These are phyloP conservation scores for Suillus clintonianus DNA, from an alignment of 768 basidiomycete genomes.

Conservation along the genomic window DNA sequence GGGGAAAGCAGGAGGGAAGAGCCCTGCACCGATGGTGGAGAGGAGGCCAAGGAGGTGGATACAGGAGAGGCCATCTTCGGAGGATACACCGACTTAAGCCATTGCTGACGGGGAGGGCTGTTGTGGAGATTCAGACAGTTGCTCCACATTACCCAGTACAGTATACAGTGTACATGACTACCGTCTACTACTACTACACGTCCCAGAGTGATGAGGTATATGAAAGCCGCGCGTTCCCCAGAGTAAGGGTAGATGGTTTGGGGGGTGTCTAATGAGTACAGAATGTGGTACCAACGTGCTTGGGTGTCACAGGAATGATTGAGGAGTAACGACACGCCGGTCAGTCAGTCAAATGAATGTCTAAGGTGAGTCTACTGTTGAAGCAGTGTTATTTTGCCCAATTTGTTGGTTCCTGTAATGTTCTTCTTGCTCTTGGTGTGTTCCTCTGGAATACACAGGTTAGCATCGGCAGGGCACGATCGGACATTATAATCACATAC, in stretches of 20 bases:
- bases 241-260: not conserved
- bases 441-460: slow-evolving; percentile 47
- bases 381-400: slow-evolving; percentile 17
- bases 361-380: slow-evolving; percentile 17
- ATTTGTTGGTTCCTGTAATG: slow-evolving; percentile 48
- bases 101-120: not conserved
- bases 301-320: not conserved
- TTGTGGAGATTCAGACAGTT: not conserved
- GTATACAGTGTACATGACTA: not conserved
- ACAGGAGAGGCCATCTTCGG: slow-evolving; percentile 55
- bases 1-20: slow-evolving; percentile 25
- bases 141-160: not conserved
- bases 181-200: not conserved
- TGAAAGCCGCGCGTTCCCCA: not conserved
- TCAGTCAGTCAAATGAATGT: slow-evolving; percentile 6
- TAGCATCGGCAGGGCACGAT: slow-evolving; percentile 4
- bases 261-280: not conserved
- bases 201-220: not conserved
- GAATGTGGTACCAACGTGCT: not conserved
- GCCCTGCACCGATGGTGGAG: slow-evolving; percentile 46
- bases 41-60: slow-evolving; percentile 80
- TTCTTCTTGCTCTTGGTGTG: slow-evolving; percentile 61
- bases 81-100: slow-evolving; percentile 12
- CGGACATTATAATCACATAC: slow-evolving; percentile 16
- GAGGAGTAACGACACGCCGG: not conserved